Evolutionary conservation across 2,329 filamentous ascomycete species (phyloP).

Genomic region (Ascochyta koolunga): DNA sequence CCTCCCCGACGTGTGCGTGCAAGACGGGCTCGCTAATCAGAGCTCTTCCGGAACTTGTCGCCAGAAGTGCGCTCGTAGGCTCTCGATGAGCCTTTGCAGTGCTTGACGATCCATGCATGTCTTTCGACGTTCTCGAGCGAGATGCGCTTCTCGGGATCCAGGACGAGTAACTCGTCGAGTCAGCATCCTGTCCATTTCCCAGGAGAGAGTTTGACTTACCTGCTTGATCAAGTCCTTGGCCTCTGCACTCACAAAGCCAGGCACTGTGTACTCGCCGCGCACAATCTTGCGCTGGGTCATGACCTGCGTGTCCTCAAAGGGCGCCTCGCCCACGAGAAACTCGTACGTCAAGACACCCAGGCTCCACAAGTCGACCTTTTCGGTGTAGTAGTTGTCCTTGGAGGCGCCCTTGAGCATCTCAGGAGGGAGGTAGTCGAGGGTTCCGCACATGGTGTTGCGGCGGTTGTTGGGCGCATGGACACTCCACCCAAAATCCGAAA

Average conservation of each 20-base stretch:
- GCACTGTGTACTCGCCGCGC: constrained; percentile 89
- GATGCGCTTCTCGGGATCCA: constrained; percentile 93
- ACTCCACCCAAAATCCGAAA: constrained; percentile 98
- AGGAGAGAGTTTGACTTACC: constrained; percentile 59
- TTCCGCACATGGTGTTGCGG: constrained; percentile 94
- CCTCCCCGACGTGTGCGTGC: neutral
- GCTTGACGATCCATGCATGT: constrained; percentile 97
- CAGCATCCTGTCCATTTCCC: constrained; percentile 4
- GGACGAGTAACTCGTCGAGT: constrained; percentile 66
- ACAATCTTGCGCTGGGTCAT: constrained; percentile 94
- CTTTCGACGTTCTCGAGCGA: constrained; percentile 84
- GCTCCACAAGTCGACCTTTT: constrained; percentile 97
- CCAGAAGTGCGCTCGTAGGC: constrained; percentile 41
- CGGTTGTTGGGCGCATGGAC: constrained; percentile 96
- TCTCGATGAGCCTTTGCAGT: constrained; percentile 65
- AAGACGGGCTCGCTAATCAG: constrained; percentile 16
- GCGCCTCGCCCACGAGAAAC: constrained; percentile 93
- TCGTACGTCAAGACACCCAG: constrained; percentile 95
- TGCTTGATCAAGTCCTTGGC: constrained; percentile 91
- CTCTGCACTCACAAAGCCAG: constrained; percentile 87
- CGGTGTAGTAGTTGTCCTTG: constrained; percentile 86
- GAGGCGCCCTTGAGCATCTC: constrained; percentile 91
- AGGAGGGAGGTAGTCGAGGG: constrained; percentile 93
- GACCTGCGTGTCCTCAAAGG: constrained; percentile 92
- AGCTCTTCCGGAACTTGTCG: constrained; percentile 36